phyloP scores from a whole-genome alignment of 306 rosid species.

The Pueraria montana region DNA sequence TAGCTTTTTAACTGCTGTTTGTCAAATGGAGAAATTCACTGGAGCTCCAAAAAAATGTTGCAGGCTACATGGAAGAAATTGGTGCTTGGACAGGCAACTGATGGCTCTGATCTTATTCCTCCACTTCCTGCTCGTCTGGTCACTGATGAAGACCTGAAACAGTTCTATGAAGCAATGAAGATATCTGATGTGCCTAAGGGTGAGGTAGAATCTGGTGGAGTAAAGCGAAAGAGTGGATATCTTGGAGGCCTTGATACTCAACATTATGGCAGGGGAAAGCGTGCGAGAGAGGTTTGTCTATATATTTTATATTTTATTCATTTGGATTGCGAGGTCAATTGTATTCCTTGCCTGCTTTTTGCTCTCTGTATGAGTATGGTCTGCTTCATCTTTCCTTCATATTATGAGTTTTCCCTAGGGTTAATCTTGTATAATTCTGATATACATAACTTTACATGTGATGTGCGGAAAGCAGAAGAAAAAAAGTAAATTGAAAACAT shows the following conservation, averaged over 20 bases:
- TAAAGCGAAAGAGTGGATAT: constrained; percentile 78
- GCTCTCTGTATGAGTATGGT: background rate
- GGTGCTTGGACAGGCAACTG: constrained; percentile 59
- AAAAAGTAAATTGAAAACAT: constrained; percentile 31
- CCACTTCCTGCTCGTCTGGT: constrained; percentile 89
- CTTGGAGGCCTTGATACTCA: constrained; percentile 87
- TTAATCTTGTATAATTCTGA: background rate
- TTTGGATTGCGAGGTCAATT: constrained; percentile 31
- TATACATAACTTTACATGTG: constrained; percentile 17
- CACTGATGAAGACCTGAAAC: constrained; percentile 88
- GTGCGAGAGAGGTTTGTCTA: constrained; percentile 95
- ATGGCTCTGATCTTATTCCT: constrained; percentile 63
- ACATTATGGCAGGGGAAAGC: constrained; percentile 96
- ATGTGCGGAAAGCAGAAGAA: background rate
- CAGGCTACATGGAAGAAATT: constrained; percentile 90
- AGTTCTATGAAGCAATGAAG: constrained; percentile 89
- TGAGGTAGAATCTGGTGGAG: constrained; percentile 66
- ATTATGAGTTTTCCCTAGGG: constrained; percentile 1
- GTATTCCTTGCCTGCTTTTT: constrained; percentile 2
- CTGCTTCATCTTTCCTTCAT: background rate
- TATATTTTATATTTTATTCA: constrained; percentile 19
- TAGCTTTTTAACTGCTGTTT: constrained; percentile 32
- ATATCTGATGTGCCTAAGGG: constrained; percentile 78
- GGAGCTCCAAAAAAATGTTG: constrained; percentile 39
- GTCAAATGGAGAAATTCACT: constrained; percentile 18